These are phyloP conservation scores for Solanum aculeatissimum DNA, from an alignment of 305 asterid species.

Conservation along the genomic window DNA sequence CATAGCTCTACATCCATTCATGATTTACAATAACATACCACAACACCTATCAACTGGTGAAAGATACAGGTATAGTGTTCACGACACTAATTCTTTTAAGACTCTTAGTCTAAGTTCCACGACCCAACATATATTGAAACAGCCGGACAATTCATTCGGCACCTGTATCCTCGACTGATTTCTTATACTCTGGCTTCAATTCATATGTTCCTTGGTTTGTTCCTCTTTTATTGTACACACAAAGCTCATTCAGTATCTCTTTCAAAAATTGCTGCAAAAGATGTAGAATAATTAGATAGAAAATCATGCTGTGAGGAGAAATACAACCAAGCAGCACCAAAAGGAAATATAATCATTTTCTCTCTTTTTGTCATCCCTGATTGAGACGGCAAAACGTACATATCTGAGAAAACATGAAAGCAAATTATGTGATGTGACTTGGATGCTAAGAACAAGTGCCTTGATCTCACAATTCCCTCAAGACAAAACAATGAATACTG, in stretches of 20 bases:
- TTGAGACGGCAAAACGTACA: background rate
- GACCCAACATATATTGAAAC: slow-evolving; percentile 14
- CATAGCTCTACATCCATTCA: background rate
- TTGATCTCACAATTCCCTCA: background rate
- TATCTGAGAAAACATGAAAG: background rate
- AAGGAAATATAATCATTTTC: background rate
- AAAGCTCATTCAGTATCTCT: slow-evolving; percentile 77
- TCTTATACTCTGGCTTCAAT: slow-evolving; percentile 87
- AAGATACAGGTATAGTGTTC: background rate
- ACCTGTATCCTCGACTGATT: slow-evolving; percentile 69
- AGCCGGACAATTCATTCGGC: slow-evolving; percentile 29
- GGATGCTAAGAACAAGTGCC: background rate
- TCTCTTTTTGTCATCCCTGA: background rate
- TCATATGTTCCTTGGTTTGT: slow-evolving; percentile 92
- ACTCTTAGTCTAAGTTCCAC: background rate
- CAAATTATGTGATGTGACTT: background rate
- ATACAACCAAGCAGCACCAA: background rate
- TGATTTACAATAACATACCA: background rate
- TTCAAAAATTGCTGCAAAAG: slow-evolving; percentile 79
- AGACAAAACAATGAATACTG: background rate
- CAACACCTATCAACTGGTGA: background rate
- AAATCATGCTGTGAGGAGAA: background rate
- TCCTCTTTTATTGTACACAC: slow-evolving; percentile 86
- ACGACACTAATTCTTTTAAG: background rate
- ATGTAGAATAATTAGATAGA: background rate